Evolutionary conservation across 768 basidiomycete species (phyloP).

Genomic region (Termitomyces bulborhizus): DNA sequence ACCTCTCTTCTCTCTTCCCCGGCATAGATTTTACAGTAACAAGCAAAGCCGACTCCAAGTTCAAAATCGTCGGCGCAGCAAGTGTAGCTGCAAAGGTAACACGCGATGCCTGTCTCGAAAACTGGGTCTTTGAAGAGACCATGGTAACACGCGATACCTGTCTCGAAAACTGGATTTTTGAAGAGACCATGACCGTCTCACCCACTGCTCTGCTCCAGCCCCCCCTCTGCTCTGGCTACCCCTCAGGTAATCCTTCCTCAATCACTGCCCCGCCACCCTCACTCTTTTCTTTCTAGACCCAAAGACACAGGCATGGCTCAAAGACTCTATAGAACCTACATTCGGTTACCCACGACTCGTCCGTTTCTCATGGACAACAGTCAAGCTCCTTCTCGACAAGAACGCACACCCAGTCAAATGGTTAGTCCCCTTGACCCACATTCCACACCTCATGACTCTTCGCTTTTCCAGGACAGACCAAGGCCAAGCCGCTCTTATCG

Average conservation of each 20-base stretch:
- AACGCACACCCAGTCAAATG: slow-evolving; percentile 76
- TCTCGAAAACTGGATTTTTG: slow-evolving; percentile 79
- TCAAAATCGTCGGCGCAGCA: slow-evolving; percentile 95
- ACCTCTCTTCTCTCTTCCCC: slow-evolving; percentile 77
- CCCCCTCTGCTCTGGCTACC: slow-evolving; percentile 59
- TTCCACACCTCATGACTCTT: no score
- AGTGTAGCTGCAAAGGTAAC: slow-evolving; percentile 99
- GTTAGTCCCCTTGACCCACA: slow-evolving; percentile 29
- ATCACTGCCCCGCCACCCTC: no score
- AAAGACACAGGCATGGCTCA: slow-evolving; percentile 85
- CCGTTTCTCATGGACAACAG: slow-evolving; percentile 94
- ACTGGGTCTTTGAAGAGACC: slow-evolving; percentile 76
- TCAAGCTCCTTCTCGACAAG: slow-evolving; percentile 80
- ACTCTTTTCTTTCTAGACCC: slow-evolving; percentile 57
- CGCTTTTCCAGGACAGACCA: slow-evolving; percentile 85
- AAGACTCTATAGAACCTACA: slow-evolving; percentile 67
- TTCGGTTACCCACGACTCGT: slow-evolving; percentile 91
- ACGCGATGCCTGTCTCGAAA: slow-evolving; percentile 82
- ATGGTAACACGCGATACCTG: slow-evolving; percentile 81
- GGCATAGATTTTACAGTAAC: slow-evolving; percentile 84
- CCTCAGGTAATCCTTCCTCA: slow-evolving; percentile 51
- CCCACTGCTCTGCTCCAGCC: neutral
- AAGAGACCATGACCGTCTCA: slow-evolving; percentile 54
- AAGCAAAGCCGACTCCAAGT: slow-evolving; percentile 92
- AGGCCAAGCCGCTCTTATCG: slow-evolving; percentile 66